A percentile compares a stretch with the other conserved stretches of the same genome.
Evolutionary conservation across 2,329 filamentous ascomycete genomes (phyloP).

Genomic region (Ophiostoma sp.): DNA sequence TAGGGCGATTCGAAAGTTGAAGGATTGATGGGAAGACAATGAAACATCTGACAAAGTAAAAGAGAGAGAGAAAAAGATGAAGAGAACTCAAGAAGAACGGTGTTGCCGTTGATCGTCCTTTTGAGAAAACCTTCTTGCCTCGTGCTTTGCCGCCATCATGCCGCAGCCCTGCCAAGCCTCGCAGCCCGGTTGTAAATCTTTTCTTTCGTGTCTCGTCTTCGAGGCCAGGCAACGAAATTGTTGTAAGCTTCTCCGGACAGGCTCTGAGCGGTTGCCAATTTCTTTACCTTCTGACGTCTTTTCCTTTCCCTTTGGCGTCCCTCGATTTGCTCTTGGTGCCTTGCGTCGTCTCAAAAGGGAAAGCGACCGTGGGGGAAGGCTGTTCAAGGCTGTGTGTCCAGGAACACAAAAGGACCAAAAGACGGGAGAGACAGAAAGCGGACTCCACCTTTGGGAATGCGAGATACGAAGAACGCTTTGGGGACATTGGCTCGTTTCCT

Average conservation of each 20-base stretch:
- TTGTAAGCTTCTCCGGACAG: too few species aligned
- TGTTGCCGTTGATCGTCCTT: not conserved
- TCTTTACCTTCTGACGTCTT: not conserved
- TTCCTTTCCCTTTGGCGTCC: not conserved
- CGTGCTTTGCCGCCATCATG: not conserved
- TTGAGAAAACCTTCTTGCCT: not conserved
- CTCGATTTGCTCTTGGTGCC: not conserved
- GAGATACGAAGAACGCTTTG: not conserved
- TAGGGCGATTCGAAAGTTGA: not conserved
- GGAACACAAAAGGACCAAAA: not conserved
- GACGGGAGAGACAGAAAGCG: not conserved
- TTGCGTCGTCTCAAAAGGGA: not conserved
- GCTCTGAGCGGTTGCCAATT: not conserved
- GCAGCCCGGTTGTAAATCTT: not conserved
- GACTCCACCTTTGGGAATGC: not conserved
- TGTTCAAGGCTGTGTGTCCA: not conserved
- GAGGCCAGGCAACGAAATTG: not conserved
- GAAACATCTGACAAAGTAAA: not conserved
- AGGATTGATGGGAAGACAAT: not conserved
- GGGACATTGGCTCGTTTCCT: not conserved
- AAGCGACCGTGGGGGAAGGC: not conserved
- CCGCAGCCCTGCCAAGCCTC: constrained; percentile 5
- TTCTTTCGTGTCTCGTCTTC: not conserved
- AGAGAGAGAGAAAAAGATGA: not conserved
- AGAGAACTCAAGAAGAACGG: not conserved